A percentile compares a stretch with the other conserved stretches of the same genome.
Conservation (phyloP, 495 filamentous ascomycete genomes). For the Trichoderma virens region DNA sequence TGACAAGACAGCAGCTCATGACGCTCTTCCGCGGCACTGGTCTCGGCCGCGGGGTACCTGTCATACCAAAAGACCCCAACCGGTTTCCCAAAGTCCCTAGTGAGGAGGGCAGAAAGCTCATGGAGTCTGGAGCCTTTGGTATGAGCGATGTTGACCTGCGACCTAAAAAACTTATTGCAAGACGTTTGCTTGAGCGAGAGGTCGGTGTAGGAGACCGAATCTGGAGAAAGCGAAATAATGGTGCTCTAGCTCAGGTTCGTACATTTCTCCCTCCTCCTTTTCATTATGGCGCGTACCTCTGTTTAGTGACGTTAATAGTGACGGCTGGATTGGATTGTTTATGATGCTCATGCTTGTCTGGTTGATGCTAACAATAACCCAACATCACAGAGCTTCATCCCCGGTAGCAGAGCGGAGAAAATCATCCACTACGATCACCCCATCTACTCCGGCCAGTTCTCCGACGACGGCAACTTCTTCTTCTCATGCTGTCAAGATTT, state of each 20-base stretch:
- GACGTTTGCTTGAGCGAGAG: constrained; percentile 70
- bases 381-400: constrained; percentile 46
- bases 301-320: too few species aligned
- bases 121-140: constrained; percentile 74
- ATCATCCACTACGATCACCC: constrained; percentile 79
- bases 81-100: constrained; percentile 70
- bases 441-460: constrained; percentile 94
- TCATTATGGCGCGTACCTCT: background rate
- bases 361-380: background rate
- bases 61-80: constrained; percentile 28
- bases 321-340: too few species aligned
- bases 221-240: constrained; percentile 46
- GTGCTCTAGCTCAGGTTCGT: constrained; percentile 46
- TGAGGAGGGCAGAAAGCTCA: constrained; percentile 63
- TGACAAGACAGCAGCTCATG: background rate
- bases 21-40: constrained; percentile 21
- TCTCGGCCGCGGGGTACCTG: constrained; percentile 17
- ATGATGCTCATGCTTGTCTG: background rate
- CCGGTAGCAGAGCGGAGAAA: constrained; percentile 70
- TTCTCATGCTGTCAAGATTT: constrained; percentile 94
- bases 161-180: constrained; percentile 54
- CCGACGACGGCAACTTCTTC: constrained; percentile 94
- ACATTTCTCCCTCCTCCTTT: background rate
- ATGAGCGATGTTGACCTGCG: constrained; percentile 45
- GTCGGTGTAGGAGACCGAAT: constrained; percentile 53